A percentile compares a stretch with the other conserved stretches of the same genome.
These are phyloP conservation scores for Hamamelis virginiana DNA, from an alignment of 164 flowering plant genomes.

Conservation along the genomic window DNA sequence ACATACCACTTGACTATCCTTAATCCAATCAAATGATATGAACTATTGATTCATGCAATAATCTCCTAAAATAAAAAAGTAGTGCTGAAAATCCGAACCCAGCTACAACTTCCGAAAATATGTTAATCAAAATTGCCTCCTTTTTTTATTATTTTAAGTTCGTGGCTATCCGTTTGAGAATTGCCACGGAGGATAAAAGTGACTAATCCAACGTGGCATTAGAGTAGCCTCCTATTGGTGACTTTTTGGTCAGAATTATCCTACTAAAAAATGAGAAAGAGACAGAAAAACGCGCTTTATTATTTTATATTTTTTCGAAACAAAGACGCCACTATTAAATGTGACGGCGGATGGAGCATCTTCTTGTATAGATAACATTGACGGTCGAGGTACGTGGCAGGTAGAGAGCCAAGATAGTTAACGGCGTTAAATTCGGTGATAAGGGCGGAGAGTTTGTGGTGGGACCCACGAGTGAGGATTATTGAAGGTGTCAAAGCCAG, in stretches of 20 bases:
- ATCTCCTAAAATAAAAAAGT: too few relatives aligned
- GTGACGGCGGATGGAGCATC: slow-evolving; percentile 12
- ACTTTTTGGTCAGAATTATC: slow-evolving; percentile 29
- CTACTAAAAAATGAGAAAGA: background rate
- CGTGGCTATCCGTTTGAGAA: slow-evolving; percentile 3
- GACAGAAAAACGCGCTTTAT: too few relatives aligned
- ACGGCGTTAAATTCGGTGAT: slow-evolving; percentile 34
- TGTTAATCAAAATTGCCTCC: too few relatives aligned
- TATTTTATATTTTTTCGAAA: too few relatives aligned
- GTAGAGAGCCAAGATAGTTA: background rate
- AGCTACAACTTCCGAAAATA: too few relatives aligned
- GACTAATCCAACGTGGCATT: slow-evolving; percentile 17
- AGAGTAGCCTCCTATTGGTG: slow-evolving; percentile 22
- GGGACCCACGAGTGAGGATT: too few relatives aligned
- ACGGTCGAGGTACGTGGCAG: slow-evolving; percentile 20
- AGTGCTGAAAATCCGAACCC: too few relatives aligned
- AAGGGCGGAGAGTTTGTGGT: slow-evolving; percentile 17
- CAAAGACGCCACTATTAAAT: background rate
- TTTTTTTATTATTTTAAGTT: background rate
- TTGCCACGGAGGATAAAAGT: slow-evolving; percentile 24
- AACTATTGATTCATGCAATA: too few relatives aligned
- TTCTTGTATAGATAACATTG: slow-evolving; percentile 16
- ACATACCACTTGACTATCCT: too few relatives aligned
- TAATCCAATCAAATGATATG: too few relatives aligned
- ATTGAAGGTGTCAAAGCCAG: too few relatives aligned